phyloP scores from a whole-genome alignment of 371 early-diverging fungal species.

The Saksenaea vasiformis region DNA sequence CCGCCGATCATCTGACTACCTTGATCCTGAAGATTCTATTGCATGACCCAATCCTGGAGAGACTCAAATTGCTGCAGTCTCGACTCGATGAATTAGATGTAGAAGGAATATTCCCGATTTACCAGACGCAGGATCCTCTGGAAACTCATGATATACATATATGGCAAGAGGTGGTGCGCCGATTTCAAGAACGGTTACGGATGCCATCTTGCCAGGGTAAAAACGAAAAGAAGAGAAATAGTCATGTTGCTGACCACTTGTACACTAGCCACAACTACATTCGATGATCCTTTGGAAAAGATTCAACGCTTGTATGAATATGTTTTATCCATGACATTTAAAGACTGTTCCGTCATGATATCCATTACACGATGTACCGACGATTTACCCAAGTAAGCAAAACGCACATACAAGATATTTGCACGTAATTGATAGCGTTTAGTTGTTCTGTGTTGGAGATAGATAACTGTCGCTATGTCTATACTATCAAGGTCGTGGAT shows the following conservation, averaged over 20 bases:
- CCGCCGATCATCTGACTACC: background rate
- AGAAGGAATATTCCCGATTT: constrained; percentile 39
- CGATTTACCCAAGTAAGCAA: constrained; percentile 4
- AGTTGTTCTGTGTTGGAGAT: background rate
- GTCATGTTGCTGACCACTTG: too few species aligned
- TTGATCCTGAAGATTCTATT: constrained; percentile 19
- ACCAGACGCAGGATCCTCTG: constrained; percentile 5
- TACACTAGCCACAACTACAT: too few species aligned
- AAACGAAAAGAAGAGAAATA: background rate
- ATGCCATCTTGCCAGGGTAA: background rate
- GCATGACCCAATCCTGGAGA: constrained; percentile 41
- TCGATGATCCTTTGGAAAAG: background rate
- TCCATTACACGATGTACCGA: constrained; percentile 6
- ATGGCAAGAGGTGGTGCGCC: constrained; percentile 24
- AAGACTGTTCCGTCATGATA: constrained; percentile 62
- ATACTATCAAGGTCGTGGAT: constrained; percentile 52
- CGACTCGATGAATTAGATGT: constrained; percentile 51
- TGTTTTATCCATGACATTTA: constrained; percentile 60
- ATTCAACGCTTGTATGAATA: constrained; percentile 46
- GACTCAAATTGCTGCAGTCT: constrained; percentile 39
- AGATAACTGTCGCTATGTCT: constrained; percentile 6
- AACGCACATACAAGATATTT: background rate
- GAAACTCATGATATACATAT: constrained; percentile 20
- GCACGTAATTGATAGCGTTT: background rate
- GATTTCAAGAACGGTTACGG: constrained; percentile 12